Evolutionary conservation across 2,329 filamentous ascomycete species (phyloP), one percentile per base, ranked within the genome.

Genomic region (Thermoascus crustaceus): DNA sequence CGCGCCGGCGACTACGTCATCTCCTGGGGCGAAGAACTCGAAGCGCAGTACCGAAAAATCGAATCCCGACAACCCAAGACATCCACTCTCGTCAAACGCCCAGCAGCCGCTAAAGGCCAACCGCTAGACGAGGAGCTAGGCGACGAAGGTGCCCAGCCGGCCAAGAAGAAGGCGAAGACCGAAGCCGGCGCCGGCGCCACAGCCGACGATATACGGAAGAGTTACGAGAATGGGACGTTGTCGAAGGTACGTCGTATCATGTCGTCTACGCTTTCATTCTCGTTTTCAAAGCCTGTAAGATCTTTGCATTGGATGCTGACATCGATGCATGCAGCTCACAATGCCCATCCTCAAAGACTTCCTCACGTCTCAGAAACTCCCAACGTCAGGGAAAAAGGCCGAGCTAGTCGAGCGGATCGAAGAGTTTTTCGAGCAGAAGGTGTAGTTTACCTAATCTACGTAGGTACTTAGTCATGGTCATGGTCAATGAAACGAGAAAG

Each of bases 1-100:
- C 78, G 89, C 19, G 82, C 84, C 1, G 88, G 87, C 0, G 75
- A 77, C 2, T 85, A 86, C 52, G 73, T 94, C 7, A 68, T 81
- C 30, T 78, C 85, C 21, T 94, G 88, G 80, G 80, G 83, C 3
- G 67, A 75, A 22, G 70, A 73, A 7, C 69, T 95, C 4, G 75
- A 82, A 19, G 62, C 72, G 6, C 76, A 79, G 38, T 71, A 68
- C 45, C 57, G 61, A 7, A 53, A 61, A 20, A 65, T 68, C 50
- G 53, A 62, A 16, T 50, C 55, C 7, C 54, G 58, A 8, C 58
- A 61, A 7, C 56, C 69, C 5, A 60, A 66, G 11, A 60, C 63
- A 3, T 54, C 59, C 9, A 63, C 63, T 0, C 64, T 68, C 14
- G 60, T 61, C 13, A 77, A 78, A 49, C 60, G 75, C 20, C 47